A percentile compares a stretch with the other conserved stretches of the same genome.
These are phyloP conservation scores for Berberis thunbergii DNA, from an alignment of 164 flowering plant genomes.

Conservation along the genomic window DNA sequence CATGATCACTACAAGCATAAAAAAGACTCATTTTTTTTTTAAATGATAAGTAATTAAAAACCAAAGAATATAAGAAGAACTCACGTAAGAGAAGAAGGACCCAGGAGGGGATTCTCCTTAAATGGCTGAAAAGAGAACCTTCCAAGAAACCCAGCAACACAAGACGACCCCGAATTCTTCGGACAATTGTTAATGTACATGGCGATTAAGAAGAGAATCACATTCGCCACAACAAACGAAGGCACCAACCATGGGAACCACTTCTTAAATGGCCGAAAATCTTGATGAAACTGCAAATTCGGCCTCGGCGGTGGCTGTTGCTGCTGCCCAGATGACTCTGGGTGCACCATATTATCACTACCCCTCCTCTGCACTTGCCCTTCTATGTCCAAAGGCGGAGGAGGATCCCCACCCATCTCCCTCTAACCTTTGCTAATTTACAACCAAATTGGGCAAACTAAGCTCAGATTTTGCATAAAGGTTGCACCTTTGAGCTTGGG, in stretches of 20 bases:
- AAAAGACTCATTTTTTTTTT: neutral
- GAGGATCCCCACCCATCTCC: no score
- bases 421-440: no score
- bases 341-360: no score
- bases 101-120: conserved; percentile 7
- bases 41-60: neutral
- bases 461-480: no score
- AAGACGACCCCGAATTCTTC: conserved; percentile 23
- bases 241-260: conserved; percentile 76
- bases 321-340: no score
- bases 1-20: no score
- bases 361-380: no score
- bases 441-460: no score
- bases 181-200: conserved; percentile 68
- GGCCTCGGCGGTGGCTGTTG: conserved; percentile 1
- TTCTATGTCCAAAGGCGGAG: no score
- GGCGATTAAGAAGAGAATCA: conserved; percentile 30
- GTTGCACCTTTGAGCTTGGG: no score
- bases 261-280: conserved; percentile 23
- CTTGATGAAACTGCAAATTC: neutral
- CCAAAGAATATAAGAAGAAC: neutral
- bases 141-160: conserved; percentile 34
- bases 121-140: conserved; percentile 58
- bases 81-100: neutral
- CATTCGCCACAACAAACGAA: conserved; percentile 30